A percentile compares a stretch with the other conserved stretches of the same genome.
Conservation (phyloP, 305 asterid genomes). For the Rubia tinctorum region DNA sequence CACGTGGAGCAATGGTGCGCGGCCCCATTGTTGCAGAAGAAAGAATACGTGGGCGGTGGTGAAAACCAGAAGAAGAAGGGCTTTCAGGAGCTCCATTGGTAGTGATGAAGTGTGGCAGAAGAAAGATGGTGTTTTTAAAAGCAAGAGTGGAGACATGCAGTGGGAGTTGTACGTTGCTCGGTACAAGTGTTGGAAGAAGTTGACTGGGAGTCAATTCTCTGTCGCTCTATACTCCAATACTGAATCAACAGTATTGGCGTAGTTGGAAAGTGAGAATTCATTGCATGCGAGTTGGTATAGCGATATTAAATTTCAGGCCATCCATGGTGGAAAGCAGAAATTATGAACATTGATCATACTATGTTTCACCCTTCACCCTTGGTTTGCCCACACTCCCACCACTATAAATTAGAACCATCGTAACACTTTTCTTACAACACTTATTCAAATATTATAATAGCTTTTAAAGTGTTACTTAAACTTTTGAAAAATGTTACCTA, state of each 20-base stretch:
- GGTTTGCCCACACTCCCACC: no score
- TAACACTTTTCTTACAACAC: no score
- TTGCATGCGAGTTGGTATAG: neutral
- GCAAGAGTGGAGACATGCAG: neutral
- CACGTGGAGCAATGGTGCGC: conserved; percentile 29
- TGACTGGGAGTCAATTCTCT: neutral
- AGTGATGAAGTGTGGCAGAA: neutral
- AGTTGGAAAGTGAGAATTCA: conserved; percentile 14
- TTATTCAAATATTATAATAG: no score
- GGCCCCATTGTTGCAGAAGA: conserved; percentile 16
- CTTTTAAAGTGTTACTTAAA: no score
- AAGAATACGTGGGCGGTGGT: conserved; percentile 35
- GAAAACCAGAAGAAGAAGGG: conserved; percentile 21
- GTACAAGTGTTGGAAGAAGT: neutral
- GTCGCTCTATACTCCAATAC: neutral
- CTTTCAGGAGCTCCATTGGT: conserved; percentile 13
- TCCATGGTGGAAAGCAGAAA: no score
- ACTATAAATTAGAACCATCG: no score
- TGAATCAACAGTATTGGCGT: neutral
- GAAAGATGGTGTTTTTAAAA: neutral
- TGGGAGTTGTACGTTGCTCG: neutral
- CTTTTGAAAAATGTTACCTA: no score
- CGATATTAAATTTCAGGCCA: no score
- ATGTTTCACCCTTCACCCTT: no score
- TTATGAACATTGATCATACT: no score